These are phyloP conservation scores for Penicillium thymicola DNA, from an alignment of 2,329 filamentous ascomycete species.

Conservation along the genomic window DNA sequence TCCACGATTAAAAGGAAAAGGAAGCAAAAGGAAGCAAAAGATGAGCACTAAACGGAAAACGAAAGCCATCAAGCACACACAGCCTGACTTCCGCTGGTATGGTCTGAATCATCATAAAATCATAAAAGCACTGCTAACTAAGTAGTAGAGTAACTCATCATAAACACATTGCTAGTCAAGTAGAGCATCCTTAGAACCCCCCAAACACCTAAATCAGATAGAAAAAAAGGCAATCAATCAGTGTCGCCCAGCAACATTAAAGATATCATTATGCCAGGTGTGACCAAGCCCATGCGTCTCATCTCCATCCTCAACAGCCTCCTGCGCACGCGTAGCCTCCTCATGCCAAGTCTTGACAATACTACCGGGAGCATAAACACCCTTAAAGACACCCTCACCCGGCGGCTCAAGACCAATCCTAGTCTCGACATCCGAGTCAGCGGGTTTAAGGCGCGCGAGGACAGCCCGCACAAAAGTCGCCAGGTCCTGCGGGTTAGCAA, in stretches of 20 bases:
- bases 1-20: not conserved
- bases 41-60: not conserved
- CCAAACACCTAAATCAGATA: not conserved
- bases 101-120: not conserved
- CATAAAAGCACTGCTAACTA: not conserved
- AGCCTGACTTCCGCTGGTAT: not conserved
- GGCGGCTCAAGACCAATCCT: constrained; percentile 66
- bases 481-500: constrained; percentile 75
- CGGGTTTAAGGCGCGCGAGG: constrained; percentile 68
- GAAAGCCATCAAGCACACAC: not conserved
- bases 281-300: constrained; percentile 51
- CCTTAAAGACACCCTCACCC: constrained; percentile 67
- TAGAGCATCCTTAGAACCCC: not conserved
- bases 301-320: constrained; percentile 69
- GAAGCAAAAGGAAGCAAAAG: no score
- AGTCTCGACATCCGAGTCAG: constrained; percentile 73
- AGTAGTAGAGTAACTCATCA: not conserved
- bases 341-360: constrained; percentile 87
- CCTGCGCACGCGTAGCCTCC: constrained; percentile 66
- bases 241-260: constrained; percentile 48
- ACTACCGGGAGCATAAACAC: constrained; percentile 83
- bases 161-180: not conserved
- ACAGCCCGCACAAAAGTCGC: constrained; percentile 81
- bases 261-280: constrained; percentile 83
- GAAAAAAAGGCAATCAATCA: not conserved